These are phyloP conservation scores for Aspergillus asperescens DNA, from an alignment of 495 filamentous ascomycete species.

Conservation along the genomic window DNA sequence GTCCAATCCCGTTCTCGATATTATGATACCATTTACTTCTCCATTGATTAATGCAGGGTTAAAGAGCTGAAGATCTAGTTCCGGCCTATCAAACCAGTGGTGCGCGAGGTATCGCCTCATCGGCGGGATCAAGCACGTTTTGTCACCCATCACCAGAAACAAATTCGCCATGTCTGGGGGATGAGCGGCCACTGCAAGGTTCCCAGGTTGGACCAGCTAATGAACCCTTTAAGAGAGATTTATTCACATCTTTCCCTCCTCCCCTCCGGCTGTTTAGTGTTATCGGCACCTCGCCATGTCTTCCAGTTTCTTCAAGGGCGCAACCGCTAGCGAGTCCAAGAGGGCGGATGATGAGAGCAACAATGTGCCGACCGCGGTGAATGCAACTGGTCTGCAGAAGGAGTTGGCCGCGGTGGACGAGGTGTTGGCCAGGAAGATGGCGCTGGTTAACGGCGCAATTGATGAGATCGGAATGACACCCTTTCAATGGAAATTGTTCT, in stretches of 20 bases:
- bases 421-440: slow-evolving; percentile 26
- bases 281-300: background rate
- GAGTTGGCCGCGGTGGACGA: slow-evolving; percentile 17
- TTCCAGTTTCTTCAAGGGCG: background rate
- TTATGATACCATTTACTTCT: too few species aligned
- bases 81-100: too few species aligned
- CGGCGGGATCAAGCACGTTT: background rate
- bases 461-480: slow-evolving; percentile 32
- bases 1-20: too few species aligned
- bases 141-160: background rate
- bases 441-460: slow-evolving; percentile 25
- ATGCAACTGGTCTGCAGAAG: background rate
- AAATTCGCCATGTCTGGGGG: background rate
- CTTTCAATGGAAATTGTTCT: slow-evolving; percentile 32
- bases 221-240: background rate
- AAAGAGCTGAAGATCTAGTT: too few species aligned
- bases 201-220: background rate
- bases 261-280: background rate
- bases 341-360: background rate
- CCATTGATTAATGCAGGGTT: too few species aligned
- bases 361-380: background rate
- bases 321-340: background rate
- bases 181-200: background rate
- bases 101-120: background rate
- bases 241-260: background rate